Evolutionary conservation across 2,329 filamentous ascomycete species (phyloP), one percentile per base, ranked within the genome.

Genomic region (Fusarium globosum): DNA sequence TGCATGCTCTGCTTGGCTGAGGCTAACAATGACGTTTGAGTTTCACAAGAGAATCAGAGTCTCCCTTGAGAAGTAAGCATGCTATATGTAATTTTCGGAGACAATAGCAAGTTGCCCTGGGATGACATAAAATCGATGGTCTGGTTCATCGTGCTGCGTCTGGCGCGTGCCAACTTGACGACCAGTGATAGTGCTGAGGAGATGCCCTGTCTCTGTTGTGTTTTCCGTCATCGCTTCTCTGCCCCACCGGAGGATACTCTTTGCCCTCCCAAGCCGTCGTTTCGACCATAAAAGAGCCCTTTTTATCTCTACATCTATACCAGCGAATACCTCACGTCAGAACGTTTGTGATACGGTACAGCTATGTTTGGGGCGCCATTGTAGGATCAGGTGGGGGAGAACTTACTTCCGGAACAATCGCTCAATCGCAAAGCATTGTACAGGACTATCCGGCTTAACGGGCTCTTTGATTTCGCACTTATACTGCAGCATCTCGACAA

Each of bases 181-280:
- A 80, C 81, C 81, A 82, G 57, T 80, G 78, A 23, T 75, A 77
- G 60, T 79, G 77, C 51, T 74, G 76, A 60, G 72, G 75, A 49
- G 68, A 42, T 12, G 71, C 58, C 42, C 73, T 68, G 53, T 62
- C 57, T 38, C 68, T 60, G 67, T 61, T 65, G 56, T 72, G 73
- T 61, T 64, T 71, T 51, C 60, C 67, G 42, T 43, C 56, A 53
- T 66, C 73, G 51, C 48, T 73, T 41, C 63, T 63, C 39, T 61
- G 53, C 30, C 60, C 55, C 30, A 41, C 51, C 13, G 13, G 30
- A 55, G 55, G 52, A 71, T 72, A 73, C 51, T 73, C 74, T 67
- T 78, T 79, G 68, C 80, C 84, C 81, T 92, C 89, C 90, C 89
- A 92, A 48, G 86, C 85, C 18, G 90, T 92, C 30, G 90, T 92